These are phyloP conservation scores for Allium cepa DNA, from an alignment of 106 monocot species.

Conservation along the genomic window DNA sequence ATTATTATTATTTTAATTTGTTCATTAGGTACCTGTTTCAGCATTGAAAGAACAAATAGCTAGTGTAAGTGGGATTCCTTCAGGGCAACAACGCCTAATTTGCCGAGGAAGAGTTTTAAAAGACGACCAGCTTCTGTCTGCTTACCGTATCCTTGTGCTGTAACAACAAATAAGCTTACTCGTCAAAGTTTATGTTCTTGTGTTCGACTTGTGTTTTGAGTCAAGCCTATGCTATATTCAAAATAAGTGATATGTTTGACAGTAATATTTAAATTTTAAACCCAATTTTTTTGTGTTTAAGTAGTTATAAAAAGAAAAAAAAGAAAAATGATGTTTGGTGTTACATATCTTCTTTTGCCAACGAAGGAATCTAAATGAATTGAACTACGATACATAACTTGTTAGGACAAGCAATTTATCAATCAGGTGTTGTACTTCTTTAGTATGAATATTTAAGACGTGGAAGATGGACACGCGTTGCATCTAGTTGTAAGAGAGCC, in stretches of 20 bases:
- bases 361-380: neutral
- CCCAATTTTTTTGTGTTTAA: too few relatives aligned
- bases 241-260: too few relatives aligned
- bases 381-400: neutral
- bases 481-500: conserved; percentile 93
- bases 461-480: conserved; percentile 97
- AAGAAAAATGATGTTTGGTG: neutral
- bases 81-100: conserved; percentile 63
- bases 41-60: conserved; percentile 65
- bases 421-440: conserved; percentile 10
- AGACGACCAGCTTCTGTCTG: conserved; percentile 69
- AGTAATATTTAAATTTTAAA: too few relatives aligned
- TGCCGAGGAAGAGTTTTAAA: conserved; percentile 66
- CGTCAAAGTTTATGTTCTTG: neutral
- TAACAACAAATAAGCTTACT: neutral
- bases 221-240: too few relatives aligned
- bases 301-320: too few relatives aligned
- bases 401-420: neutral
- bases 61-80: conserved; percentile 51
- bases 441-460: conserved; percentile 47
- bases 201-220: too few relatives aligned
- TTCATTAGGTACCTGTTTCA: conserved; percentile 51
- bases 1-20: too few relatives aligned
- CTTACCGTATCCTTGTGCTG: conserved; percentile 54
- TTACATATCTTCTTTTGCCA: neutral